phyloP scores from a whole-genome alignment of 371 early-diverging fungal species.

The Mucor irregularis region DNA sequence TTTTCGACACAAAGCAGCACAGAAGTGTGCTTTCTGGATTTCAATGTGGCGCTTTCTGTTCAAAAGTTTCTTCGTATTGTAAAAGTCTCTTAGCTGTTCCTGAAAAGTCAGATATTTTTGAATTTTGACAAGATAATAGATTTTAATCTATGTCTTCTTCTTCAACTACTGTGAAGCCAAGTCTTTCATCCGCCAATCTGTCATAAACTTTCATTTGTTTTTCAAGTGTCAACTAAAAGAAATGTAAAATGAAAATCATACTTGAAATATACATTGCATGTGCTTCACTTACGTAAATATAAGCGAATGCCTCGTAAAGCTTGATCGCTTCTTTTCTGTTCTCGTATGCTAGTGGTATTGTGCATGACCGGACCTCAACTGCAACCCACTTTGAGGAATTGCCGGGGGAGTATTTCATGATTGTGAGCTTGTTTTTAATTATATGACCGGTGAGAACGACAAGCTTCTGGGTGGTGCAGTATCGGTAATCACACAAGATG shows the following conservation, averaged over 20 bases:
- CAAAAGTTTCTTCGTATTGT: no score
- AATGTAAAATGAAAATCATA: not conserved
- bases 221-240: slow-evolving; percentile 3
- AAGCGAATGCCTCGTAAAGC: slow-evolving; percentile 8
- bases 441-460: not conserved
- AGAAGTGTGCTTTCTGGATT: no score
- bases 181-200: slow-evolving; percentile 2
- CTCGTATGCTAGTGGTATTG: slow-evolving; percentile 1
- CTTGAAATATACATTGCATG: not conserved
- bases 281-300: slow-evolving; percentile 8
- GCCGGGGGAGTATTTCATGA: slow-evolving; percentile 7
- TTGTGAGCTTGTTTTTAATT: slow-evolving; percentile 2
- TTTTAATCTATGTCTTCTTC: slow-evolving; percentile 1
- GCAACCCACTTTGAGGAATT: not conserved
- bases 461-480: not conserved
- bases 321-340: slow-evolving; percentile 3
- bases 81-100: no score
- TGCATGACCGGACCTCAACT: not conserved
- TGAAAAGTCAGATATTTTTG: no score
- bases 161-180: not conserved
- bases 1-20: no score
- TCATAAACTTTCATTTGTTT: slow-evolving; percentile 7
- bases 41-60: no score
- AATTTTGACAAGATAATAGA: no score
- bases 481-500: slow-evolving; percentile 2